phyloP scores from a whole-genome alignment of 495 filamentous ascomycete genomes.

The Aspergillus egyptiacus region DNA sequence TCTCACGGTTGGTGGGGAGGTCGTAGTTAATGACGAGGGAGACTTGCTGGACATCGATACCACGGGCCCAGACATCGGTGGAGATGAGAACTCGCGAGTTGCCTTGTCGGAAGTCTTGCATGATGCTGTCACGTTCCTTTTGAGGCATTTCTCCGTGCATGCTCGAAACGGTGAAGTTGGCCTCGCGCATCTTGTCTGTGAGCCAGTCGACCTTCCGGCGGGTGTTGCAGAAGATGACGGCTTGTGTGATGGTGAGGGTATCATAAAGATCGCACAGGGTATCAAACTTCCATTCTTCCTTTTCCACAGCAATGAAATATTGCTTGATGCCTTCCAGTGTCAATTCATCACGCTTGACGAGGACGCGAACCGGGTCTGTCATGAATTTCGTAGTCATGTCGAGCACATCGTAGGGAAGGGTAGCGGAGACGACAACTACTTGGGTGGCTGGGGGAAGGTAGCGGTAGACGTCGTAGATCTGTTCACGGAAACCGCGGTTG shows the following conservation, averaged over 20 bases:
- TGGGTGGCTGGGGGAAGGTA: conserved; percentile 94
- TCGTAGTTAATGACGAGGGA: conserved; percentile 99
- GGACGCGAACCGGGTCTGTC: conserved; percentile 95
- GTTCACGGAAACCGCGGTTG: conserved; percentile 93
- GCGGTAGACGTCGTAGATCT: conserved; percentile 99
- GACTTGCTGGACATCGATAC: conserved; percentile 99
- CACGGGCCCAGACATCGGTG: conserved; percentile 93
- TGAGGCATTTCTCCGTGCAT: conserved; percentile 99
- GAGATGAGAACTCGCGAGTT: conserved; percentile 97
- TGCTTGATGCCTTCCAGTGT: conserved; percentile 98
- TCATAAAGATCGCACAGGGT: conserved; percentile 99
- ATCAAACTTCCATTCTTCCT: conserved; percentile 99
- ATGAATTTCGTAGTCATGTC: conserved; percentile 99
- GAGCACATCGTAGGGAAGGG: conserved; percentile 93
- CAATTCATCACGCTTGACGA: conserved; percentile 99
- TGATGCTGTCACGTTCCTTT: conserved; percentile 94
- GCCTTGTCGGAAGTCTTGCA: conserved; percentile 97
- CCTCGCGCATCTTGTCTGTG: conserved; percentile 96
- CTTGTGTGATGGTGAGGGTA: conserved; percentile 97
- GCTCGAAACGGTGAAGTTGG: conserved; percentile 94
- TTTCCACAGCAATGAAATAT: conserved; percentile 99
- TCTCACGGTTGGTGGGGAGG: conserved; percentile 96
- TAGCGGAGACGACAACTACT: conserved; percentile 96
- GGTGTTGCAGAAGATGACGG: conserved; percentile 99
- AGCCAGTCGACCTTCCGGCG: conserved; percentile 99